Evolutionary conservation across 441 rosid genomes (phyloP).

Genomic region (Adansonia madagascariensis): DNA sequence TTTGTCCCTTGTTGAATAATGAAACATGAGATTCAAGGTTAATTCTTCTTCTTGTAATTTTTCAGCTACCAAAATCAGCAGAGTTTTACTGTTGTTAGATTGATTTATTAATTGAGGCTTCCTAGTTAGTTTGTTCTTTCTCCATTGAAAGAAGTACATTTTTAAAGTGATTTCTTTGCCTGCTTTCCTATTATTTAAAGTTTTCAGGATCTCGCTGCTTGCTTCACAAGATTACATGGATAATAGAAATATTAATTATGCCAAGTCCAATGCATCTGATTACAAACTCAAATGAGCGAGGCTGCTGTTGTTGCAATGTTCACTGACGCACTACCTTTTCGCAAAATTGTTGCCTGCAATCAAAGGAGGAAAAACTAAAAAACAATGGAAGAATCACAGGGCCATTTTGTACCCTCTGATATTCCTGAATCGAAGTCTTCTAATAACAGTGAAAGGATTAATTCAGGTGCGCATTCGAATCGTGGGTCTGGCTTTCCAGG

Average conservation of each 20-base stretch:
- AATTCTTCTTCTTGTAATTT: neutral
- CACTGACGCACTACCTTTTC: slow-evolving; percentile 33
- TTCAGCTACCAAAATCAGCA: slow-evolving; percentile 1
- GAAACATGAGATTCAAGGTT: neutral
- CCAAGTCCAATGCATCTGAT: slow-evolving; percentile 1
- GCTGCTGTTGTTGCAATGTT: slow-evolving; percentile 31
- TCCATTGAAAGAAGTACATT: neutral
- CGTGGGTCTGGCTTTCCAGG: slow-evolving; percentile 52
- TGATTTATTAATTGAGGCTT: slow-evolving; percentile 1
- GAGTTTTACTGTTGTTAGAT: neutral
- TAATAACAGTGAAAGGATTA: slow-evolving; percentile 44
- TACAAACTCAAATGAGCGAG: slow-evolving; percentile 21
- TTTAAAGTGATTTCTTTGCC: neutral
- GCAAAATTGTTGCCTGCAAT: slow-evolving; percentile 32
- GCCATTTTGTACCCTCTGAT: slow-evolving; percentile 35
- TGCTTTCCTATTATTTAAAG: neutral
- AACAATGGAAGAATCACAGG: slow-evolving; percentile 53
- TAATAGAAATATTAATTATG: neutral
- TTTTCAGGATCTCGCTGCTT: neutral
- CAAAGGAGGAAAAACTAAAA: slow-evolving; percentile 29
- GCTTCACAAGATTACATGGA: neutral
- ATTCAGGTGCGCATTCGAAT: slow-evolving; percentile 45
- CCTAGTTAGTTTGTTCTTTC: too few relatives aligned
- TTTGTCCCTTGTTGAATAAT: neutral
- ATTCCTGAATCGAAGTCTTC: slow-evolving; percentile 44